phyloP scores from a whole-genome alignment of 208 protist species.

The Acanthamoeba triangularis region DNA sequence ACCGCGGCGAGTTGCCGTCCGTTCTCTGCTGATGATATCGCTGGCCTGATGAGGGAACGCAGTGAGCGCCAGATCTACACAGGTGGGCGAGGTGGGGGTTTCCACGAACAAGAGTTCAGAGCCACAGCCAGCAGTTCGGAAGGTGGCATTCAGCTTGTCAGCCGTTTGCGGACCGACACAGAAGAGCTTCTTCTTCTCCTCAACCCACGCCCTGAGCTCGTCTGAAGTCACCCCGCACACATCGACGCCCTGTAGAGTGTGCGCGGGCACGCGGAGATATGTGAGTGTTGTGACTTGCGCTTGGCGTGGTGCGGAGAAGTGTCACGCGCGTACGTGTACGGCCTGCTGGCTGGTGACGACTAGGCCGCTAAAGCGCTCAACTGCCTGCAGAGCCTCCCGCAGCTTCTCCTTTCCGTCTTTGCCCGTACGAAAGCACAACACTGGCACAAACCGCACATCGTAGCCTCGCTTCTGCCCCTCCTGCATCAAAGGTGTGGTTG shows the following conservation, averaged over 20 bases:
- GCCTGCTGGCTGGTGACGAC: constrained; percentile 60
- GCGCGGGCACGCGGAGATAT: too few relatives aligned
- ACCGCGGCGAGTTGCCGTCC: background rate
- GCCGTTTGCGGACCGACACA: constrained; percentile 21
- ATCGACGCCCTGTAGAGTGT: background rate
- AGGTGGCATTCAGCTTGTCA: constrained; percentile 6
- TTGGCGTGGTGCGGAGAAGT: too few relatives aligned
- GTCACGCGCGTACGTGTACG: constrained; percentile 42
- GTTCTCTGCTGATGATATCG: background rate
- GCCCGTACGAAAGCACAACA: constrained; percentile 34
- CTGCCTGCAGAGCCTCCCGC: background rate
- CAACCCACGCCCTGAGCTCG: background rate
- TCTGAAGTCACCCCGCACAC: background rate
- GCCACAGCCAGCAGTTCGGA: background rate
- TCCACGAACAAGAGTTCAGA: background rate
- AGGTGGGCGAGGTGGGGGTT: too few relatives aligned
- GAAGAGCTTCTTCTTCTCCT: constrained; percentile 8
- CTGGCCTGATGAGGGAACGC: background rate
- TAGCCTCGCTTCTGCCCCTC: constrained; percentile 2
- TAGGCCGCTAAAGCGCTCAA: background rate
- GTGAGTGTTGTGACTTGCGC: too few relatives aligned
- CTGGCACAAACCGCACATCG: constrained; percentile 40
- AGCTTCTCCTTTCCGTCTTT: constrained; percentile 3
- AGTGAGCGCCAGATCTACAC: too few relatives aligned
- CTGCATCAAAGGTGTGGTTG: background rate